These are phyloP conservation scores for Pseudovirgaria hyperparasitica DNA, from an alignment of 2,329 filamentous ascomycete genomes.

Conservation along the genomic window DNA sequence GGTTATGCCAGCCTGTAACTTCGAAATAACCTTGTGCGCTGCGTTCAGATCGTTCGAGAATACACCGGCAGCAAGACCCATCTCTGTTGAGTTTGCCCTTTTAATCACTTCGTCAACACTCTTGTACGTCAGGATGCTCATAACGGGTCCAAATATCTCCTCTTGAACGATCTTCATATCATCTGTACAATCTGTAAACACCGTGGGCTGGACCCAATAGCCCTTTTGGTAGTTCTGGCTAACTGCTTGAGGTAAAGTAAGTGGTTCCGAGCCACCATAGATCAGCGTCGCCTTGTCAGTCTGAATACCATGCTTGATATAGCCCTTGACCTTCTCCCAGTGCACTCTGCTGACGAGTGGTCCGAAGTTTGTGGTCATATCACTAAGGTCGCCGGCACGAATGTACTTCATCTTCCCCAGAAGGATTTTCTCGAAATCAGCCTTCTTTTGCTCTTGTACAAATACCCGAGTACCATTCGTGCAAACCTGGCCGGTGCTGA, in stretches of 20 bases:
- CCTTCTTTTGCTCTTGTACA: slow-evolving; percentile 53
- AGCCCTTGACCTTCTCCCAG: slow-evolving; percentile 62
- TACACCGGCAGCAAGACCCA: slow-evolving; percentile 74
- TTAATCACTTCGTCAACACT: slow-evolving; percentile 55
- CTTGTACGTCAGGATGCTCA: slow-evolving; percentile 66
- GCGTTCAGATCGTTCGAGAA: slow-evolving; percentile 64
- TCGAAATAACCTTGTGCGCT: slow-evolving; percentile 58
- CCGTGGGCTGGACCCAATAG: slow-evolving; percentile 74
- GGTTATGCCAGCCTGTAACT: slow-evolving; percentile 72
- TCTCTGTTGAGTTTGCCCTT: slow-evolving; percentile 63
- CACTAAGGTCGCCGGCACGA: slow-evolving; percentile 60
- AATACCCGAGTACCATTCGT: slow-evolving; percentile 88
- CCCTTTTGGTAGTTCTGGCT: slow-evolving; percentile 38
- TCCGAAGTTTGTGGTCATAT: slow-evolving; percentile 66
- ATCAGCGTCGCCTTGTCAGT: slow-evolving; percentile 62
- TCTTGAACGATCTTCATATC: slow-evolving; percentile 67
- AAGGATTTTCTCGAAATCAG: slow-evolving; percentile 54
- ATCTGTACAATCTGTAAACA: slow-evolving; percentile 80
- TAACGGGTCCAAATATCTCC: slow-evolving; percentile 83
- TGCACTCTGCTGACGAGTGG: slow-evolving; percentile 67
- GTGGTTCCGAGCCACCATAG: slow-evolving; percentile 53
- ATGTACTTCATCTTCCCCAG: slow-evolving; percentile 57
- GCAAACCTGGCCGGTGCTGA: slow-evolving; percentile 81
- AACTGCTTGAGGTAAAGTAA: slow-evolving; percentile 35
- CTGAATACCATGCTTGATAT: slow-evolving; percentile 64